Evolutionary conservation across 208 protist species (phyloP), one percentile per base, ranked within the genome.

Genomic region (Wallacemonas sp.): DNA sequence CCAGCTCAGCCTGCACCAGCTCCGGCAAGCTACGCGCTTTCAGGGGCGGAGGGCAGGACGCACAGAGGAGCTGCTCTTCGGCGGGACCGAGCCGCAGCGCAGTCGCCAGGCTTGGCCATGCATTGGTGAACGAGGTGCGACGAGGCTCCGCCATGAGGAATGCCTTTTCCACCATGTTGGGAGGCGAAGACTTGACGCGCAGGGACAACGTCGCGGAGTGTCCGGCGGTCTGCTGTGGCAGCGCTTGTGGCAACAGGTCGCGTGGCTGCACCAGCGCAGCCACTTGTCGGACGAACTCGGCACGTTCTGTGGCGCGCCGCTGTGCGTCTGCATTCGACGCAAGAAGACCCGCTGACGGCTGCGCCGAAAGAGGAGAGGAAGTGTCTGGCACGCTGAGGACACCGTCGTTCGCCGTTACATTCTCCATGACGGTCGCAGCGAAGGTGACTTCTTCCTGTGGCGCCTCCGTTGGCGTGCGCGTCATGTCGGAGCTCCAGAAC

Each of bases 391-490:
- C 39, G 8, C 58, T 36, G 21, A 41, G 32, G 0, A 44, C 41
- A 32, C 70, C 46, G 64, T 68, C 64, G 29, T 63, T 29, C 33
- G 60, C 36, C 10, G 63, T 32, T 3, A 66, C 66, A 36, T 53
- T 66, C 24, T 48, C 41, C 57, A 75, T 76, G 39, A 79, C 24
- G 22, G 65, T 70, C 9, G 78, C 68, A 60, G 71, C 63, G 61
- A 80, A 80, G 3, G 69, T 85, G 12, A 85, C 78, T 62, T 80
- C 70, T 27, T 73, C 71, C 58, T 62, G 59, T 24, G 63, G 37
- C 37, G 64, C 26, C 24, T 65, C 58, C 13, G 19, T 29, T 1
- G 17, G n/a, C 17, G 38, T 27, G 8, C 22, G 30, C 24, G 12
- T 4, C 22, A 6, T 37, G 26, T 8, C 21, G 13, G 3, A 3